Base-by-base conservation (phyloP, 176 grass and related monocot genomes). In the Zea luxurians region DNA sequence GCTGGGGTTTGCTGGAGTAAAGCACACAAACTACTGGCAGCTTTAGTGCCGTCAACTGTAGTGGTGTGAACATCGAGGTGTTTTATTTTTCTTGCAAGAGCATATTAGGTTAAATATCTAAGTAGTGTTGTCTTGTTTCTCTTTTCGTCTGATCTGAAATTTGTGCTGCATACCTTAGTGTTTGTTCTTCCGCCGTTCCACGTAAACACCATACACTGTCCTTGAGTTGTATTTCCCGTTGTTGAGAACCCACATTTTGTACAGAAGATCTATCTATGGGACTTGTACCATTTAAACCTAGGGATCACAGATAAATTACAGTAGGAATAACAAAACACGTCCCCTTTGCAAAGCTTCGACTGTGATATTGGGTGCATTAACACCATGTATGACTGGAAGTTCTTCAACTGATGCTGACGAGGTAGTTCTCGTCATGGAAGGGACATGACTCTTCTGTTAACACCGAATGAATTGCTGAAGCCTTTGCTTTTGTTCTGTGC, bases 41-140 rank as follows among this genome's bases (percentile, higher is more conserved):
- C 46, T 37, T 81, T 86, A 57, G 20, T 45, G 53, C 21, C 64
- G 59, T 66, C 69, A 79, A 61, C 15, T 48, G 41, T 70, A 70
- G 6, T n/a, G 13, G 10, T 46, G 20, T 64, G 27, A 27, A 27
- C 27, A 27, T 27, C 27, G 52, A 37, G n/a, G 13, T 66, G 13
- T 44, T 68, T 58, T 44, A 2, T 61, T 75, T 21, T 80, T 52
- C 41, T 38, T 70, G 12, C 37, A 55, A 47, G 38, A 70, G 4
- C 55, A 70, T 71, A 17, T 70, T 76, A 67, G 13, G 21, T 38
- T 76, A 49, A 46, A 17, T 17, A 77, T 71, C 7, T 44, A 75
- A 43, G 10, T 10, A 53, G 37, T 73, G 21, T 73, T 37, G 27
- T 53, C 6, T 43, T 44, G 5, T 16, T 16, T 68, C n/a, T 60